These are phyloP conservation scores for Cladosporium sp. DNA, from an alignment of 2,329 filamentous ascomycete species.

Conservation along the genomic window DNA sequence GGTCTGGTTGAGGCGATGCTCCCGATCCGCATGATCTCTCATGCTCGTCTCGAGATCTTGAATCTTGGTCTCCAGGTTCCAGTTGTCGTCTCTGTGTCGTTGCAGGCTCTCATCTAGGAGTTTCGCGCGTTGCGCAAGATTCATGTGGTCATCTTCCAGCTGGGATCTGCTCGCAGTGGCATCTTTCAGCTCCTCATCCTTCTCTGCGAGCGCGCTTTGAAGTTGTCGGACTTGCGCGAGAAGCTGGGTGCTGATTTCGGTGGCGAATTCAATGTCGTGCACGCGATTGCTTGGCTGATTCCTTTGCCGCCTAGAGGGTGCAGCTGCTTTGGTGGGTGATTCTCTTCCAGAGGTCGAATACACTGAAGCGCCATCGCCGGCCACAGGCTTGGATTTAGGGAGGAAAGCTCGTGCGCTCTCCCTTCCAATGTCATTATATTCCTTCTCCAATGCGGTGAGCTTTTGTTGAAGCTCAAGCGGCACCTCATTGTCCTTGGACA, in stretches of 20 bases:
- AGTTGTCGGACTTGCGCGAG: conserved; percentile 91
- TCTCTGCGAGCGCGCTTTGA: conserved; percentile 77
- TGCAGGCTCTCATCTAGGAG: conserved; percentile 89
- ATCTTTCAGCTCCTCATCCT: conserved; percentile 78
- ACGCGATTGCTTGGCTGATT: conserved; percentile 86
- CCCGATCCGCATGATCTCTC: conserved; percentile 74
- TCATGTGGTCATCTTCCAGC: conserved; percentile 78
- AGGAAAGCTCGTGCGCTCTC: conserved; percentile 87
- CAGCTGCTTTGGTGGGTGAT: conserved; percentile 83
- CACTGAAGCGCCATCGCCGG: conserved; percentile 31
- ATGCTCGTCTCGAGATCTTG: conserved; percentile 74
- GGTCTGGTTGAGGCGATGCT: conserved; percentile 73
- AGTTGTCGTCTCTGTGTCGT: conserved; percentile 97
- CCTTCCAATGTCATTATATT: conserved; percentile 89
- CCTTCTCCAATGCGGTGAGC: conserved; percentile 81
- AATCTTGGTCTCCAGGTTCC: conserved; percentile 88
- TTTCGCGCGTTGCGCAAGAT: conserved; percentile 73
- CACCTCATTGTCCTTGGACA: conserved; percentile 63
- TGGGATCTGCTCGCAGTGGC: conserved; percentile 70
- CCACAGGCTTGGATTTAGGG: conserved; percentile 54
- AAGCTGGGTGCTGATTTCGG: conserved; percentile 92
- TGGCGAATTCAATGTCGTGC: conserved; percentile 97
- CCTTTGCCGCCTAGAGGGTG: conserved; percentile 73
- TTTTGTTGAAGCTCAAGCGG: conserved; percentile 77
- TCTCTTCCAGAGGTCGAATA: conserved; percentile 73